These are phyloP conservation scores for Ulmus americana DNA, from an alignment of 331 rosid genomes.

Conservation along the genomic window DNA sequence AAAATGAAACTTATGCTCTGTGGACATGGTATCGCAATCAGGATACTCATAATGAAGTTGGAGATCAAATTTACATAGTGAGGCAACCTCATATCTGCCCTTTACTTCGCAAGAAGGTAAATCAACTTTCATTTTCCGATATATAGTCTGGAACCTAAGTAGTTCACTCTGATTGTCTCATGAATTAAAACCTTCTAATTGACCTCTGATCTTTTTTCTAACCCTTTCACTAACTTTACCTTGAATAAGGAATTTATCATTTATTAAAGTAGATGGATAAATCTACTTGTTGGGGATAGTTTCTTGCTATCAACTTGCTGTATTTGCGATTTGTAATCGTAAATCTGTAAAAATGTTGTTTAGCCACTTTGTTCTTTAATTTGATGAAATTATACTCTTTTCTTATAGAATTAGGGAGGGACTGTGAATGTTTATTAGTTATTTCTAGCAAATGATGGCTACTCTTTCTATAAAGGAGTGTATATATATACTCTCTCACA, in stretches of 20 bases:
- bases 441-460: background rate
- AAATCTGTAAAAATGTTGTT: background rate
- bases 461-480: too few species aligned
- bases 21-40: constrained; percentile 86
- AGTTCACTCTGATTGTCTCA: background rate
- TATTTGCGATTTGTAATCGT: background rate
- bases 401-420: background rate
- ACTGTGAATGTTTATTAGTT: background rate
- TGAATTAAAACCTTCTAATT: background rate
- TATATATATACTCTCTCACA: too few species aligned
- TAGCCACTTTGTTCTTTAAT: background rate
- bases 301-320: background rate
- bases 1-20: constrained; percentile 74
- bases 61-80: constrained; percentile 73
- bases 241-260: background rate
- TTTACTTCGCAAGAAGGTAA: constrained; percentile 16
- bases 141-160: constrained; percentile 15
- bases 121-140: constrained; percentile 21
- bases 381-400: background rate
- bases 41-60: constrained; percentile 49
- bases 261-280: background rate
- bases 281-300: background rate
- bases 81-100: constrained; percentile 58
- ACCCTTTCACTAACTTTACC: background rate
- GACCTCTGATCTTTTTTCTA: background rate